A percentile compares a stretch with the other conserved stretches of the same genome.
These are phyloP conservation scores for Funneliformis geosporum DNA, from an alignment of 192 early-diverging fungal genomes.

Conservation along the genomic window DNA sequence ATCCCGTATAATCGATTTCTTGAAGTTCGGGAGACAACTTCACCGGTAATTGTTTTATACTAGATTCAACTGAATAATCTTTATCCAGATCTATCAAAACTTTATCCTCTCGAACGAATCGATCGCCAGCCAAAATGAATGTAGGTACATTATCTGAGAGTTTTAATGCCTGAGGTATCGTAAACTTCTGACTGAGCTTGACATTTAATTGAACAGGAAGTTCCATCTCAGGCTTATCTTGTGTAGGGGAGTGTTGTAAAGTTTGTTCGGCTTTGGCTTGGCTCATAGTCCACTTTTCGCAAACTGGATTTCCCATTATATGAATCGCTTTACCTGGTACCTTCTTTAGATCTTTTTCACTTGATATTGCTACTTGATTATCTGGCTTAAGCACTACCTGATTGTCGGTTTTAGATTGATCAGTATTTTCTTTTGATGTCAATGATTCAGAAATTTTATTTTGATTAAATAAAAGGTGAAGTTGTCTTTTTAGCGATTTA, in stretches of 20 bases:
- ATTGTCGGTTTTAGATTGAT: neutral
- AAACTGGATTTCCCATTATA: too few relatives aligned
- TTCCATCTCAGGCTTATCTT: neutral
- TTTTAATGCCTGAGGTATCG: neutral
- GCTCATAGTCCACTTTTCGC: too few relatives aligned
- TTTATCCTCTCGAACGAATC: neutral
- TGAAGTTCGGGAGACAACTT: neutral
- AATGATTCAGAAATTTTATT: neutral
- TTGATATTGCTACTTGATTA: neutral
- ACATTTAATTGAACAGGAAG: neutral
- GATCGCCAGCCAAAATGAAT: neutral
- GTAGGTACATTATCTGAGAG: neutral
- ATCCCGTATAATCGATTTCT: neutral
- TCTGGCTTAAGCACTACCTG: neutral
- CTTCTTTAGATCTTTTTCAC: neutral
- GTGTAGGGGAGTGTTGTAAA: neutral
- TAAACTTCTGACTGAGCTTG: neutral
- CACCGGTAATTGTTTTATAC: neutral
- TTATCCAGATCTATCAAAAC: neutral
- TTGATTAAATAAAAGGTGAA: neutral
- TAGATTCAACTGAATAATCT: neutral
- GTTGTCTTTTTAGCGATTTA: neutral
- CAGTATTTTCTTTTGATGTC: neutral
- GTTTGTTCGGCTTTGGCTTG: neutral
- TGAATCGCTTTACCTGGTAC: too few relatives aligned